Percentiles rank a stretch among this genome's conserved stretches.
Evolutionary conservation across 805 yeast genomes (phyloP).

Genomic region (Cyberlindnera euphorbiiphila): DNA sequence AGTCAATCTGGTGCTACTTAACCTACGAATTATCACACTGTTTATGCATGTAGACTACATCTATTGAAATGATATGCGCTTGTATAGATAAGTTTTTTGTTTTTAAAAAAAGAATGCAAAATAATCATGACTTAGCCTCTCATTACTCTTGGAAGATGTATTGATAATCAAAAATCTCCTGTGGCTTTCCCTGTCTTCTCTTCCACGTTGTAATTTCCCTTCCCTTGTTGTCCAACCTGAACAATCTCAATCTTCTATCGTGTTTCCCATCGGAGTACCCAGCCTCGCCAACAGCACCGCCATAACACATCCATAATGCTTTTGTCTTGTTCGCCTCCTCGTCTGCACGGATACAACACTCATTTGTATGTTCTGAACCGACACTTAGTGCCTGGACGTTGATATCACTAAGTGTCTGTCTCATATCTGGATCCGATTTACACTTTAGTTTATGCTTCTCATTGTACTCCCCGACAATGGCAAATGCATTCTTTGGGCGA

Average conservation of each 20-base stretch:
- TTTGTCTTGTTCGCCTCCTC: conserved; percentile 10
- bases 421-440: conserved; percentile 35
- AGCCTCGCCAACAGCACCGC: conserved; percentile 64
- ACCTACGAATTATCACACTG: too few species aligned
- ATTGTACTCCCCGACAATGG: conserved; percentile 36
- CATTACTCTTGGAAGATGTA: conserved; percentile 20
- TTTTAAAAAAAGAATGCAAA: background rate
- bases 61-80: too few species aligned
- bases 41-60: too few species aligned
- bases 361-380: conserved; percentile 70
- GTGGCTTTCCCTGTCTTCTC: conserved; percentile 45
- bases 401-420: conserved; percentile 38
- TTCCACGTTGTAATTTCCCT: conserved; percentile 57
- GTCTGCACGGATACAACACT: conserved; percentile 48
- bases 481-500: conserved; percentile 34
- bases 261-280: conserved; percentile 52
- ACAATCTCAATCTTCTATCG: conserved; percentile 49
- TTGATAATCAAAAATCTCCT: conserved; percentile 41
- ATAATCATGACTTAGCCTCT: background rate
- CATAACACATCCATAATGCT: conserved; percentile 60
- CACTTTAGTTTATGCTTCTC: conserved; percentile 37
- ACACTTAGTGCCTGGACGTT: conserved; percentile 55
- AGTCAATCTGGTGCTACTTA: too few species aligned
- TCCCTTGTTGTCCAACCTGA: conserved; percentile 41
- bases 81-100: too few species aligned